Evolutionary conservation across 257 asterid genomes (phyloP), one percentile per base, ranked within the genome.

Genomic region (Apocynum venetum): DNA sequence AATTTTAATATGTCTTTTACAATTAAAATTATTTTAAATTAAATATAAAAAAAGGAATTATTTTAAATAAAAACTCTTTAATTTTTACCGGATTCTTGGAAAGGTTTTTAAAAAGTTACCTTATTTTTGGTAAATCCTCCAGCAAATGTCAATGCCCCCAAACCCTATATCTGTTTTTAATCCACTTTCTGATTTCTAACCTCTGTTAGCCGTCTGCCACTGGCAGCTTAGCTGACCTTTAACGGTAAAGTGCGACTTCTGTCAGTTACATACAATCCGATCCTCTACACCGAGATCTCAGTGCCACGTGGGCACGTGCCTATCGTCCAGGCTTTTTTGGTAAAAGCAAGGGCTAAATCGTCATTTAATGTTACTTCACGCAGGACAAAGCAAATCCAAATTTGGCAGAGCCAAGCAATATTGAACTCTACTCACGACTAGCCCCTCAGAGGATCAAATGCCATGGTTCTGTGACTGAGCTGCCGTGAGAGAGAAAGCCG

Each of bases 261-360:
- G 72, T 55, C 79, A 59, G 41, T 41, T 36, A 8, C 63, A 7
- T 6, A 11, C 59, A 14, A 71, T 72, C 6, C 46, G 31, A 35
- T 19, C 52, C 4, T 43, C 52, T 35, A 43, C 76, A 65, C 82
- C 85, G 76, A 80, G 78, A 72, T 57, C 78, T 78, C 80, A 25
- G 72, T 78, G 83, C 84, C 86, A 84, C 90, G 89, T 86, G 86
- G 84, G 76, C 91, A 89, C 89, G 90, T 87, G 73, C 73, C 68
- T 17, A 35, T 53, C 81, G 75, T 83, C 79, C 81, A 67, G 84
- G 71, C 81, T 77, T 85, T 80, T 71, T 72, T 65, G 2, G 47
- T 31, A 4, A 72, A 73, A 9, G 44, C n/a, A 73, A 74, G 76
- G 79, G 72, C 3, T 11, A 66, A 66, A 68, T 53, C 11, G 83